Conservation (phyloP, 768 basidiomycete species). For the Podaxis carcinomalis region DNA sequence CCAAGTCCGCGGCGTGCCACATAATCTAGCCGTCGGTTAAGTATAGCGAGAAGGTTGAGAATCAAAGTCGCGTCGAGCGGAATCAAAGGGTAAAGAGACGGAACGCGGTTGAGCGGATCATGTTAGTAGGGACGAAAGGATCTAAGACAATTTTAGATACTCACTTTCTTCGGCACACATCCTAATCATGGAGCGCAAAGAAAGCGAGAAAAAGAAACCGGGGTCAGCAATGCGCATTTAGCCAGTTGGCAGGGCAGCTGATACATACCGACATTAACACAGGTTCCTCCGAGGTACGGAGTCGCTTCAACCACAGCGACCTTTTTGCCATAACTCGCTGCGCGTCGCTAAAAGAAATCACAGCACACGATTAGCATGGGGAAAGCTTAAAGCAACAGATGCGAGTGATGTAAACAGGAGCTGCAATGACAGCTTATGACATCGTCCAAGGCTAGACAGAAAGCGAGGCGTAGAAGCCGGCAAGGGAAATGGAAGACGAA, state of each 20-base stretch:
- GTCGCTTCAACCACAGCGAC: conserved; percentile 84
- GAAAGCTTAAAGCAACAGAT: background rate
- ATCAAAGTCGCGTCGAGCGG: background rate
- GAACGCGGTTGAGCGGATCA: conserved; percentile 2
- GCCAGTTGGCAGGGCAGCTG: background rate
- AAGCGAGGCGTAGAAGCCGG: background rate
- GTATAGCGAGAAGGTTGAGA: background rate
- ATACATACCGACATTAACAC: conserved; percentile 91
- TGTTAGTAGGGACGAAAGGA: background rate
- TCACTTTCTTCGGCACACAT: conserved; percentile 95
- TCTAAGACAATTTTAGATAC: conserved; percentile 12
- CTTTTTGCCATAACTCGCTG: conserved; percentile 88
- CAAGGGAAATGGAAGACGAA: background rate
- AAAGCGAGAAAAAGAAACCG: background rate
- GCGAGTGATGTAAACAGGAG: background rate
- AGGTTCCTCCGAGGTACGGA: conserved; percentile 83
- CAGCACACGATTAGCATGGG: background rate
- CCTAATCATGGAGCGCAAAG: conserved; percentile 36
- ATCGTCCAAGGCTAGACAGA: background rate
- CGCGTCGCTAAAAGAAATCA: conserved; percentile 64
- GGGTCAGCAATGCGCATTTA: background rate
- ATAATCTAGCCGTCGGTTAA: conserved; percentile 60
- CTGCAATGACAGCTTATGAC: background rate
- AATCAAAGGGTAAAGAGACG: background rate
- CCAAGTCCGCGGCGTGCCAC: conserved; percentile 94